Conservation (phyloP, 2,329 filamentous ascomycete genomes). For the Amauroascus verrucosus region DNA sequence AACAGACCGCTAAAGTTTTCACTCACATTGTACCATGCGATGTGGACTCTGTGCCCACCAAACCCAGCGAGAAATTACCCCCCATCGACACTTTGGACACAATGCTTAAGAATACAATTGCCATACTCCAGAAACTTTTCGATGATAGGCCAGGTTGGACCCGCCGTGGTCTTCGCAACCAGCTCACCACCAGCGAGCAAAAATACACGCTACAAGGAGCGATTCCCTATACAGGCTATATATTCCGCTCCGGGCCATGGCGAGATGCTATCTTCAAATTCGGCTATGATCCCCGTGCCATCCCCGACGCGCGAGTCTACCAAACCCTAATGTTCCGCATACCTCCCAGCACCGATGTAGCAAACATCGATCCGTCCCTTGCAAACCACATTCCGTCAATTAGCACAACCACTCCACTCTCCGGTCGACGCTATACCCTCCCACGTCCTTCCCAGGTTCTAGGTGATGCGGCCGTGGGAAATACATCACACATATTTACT, state of each 20-base stretch:
- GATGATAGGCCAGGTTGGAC: slow-evolving; percentile 75
- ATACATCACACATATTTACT: slow-evolving; percentile 62
- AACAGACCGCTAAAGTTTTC: slow-evolving; percentile 49
- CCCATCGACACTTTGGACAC: slow-evolving; percentile 42
- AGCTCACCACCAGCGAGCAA: slow-evolving; percentile 44
- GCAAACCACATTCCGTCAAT: neutral
- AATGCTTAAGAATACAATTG: slow-evolving; percentile 54
- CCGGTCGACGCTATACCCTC: slow-evolving; percentile 24
- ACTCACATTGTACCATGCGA: slow-evolving; percentile 52
- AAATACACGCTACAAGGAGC: slow-evolving; percentile 57
- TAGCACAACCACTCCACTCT: slow-evolving; percentile 13
- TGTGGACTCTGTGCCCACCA: slow-evolving; percentile 50
- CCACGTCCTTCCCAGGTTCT: slow-evolving; percentile 13
- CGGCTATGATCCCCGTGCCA: slow-evolving; percentile 71
- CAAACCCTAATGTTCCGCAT: slow-evolving; percentile 85
- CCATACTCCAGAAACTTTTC: slow-evolving; percentile 55
- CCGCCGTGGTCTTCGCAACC: slow-evolving; percentile 67
- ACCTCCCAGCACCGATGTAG: slow-evolving; percentile 24
- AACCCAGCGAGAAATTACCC: slow-evolving; percentile 48
- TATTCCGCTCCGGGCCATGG: slow-evolving; percentile 88
- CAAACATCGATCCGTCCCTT: slow-evolving; percentile 13
- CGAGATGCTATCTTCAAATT: slow-evolving; percentile 76
- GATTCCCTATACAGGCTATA: slow-evolving; percentile 76
- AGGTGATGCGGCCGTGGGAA: slow-evolving; percentile 11
- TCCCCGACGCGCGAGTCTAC: slow-evolving; percentile 67